These are phyloP conservation scores for Globisporangium polare DNA, from an alignment of 352 stramenopile genomes.

Conservation along the genomic window DNA sequence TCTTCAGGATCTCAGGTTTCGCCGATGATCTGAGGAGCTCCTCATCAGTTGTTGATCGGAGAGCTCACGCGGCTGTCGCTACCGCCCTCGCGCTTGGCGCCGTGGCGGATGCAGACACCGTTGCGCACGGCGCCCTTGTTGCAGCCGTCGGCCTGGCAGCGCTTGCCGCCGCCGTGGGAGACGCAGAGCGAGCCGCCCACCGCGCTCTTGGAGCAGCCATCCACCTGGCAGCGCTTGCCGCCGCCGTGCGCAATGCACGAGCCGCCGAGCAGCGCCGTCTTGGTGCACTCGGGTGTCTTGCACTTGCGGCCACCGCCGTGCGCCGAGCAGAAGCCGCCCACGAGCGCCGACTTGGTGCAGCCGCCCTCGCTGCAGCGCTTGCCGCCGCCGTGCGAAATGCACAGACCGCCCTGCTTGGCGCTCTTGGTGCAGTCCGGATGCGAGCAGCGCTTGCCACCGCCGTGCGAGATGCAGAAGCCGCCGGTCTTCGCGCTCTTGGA, in stretches of 20 bases:
- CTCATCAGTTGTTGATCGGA: conserved; percentile 14
- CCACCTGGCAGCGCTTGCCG: conserved; percentile 73
- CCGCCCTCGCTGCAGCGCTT: conserved; percentile 69
- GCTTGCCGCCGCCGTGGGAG: conserved; percentile 67
- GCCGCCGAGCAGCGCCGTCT: conserved; percentile 71
- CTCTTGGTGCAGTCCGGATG: conserved; percentile 78
- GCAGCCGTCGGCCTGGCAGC: conserved; percentile 72
- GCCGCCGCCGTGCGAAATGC: conserved; percentile 79
- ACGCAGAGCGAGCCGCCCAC: conserved; percentile 64
- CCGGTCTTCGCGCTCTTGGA: conserved; percentile 79
- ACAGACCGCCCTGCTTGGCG: conserved; percentile 78
- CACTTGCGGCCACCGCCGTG: conserved; percentile 79
- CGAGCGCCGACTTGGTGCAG: conserved; percentile 79
- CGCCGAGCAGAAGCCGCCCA: conserved; percentile 79
- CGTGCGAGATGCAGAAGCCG: conserved; percentile 71
- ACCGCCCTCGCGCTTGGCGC: conserved; percentile 55
- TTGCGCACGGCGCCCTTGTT: conserved; percentile 81
- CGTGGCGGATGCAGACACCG: conserved; percentile 85
- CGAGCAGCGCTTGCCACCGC: conserved; percentile 65
- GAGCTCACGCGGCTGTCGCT: conserved; percentile 16
- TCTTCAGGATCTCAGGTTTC: background rate
- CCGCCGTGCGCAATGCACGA: conserved; percentile 81
- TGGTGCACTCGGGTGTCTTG: conserved; percentile 64
- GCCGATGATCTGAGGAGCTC: background rate
- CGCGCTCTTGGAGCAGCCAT: conserved; percentile 61